These are phyloP conservation scores for Spinacia oleracea DNA, from an alignment of 179 eudicot genomes.

Conservation along the genomic window DNA sequence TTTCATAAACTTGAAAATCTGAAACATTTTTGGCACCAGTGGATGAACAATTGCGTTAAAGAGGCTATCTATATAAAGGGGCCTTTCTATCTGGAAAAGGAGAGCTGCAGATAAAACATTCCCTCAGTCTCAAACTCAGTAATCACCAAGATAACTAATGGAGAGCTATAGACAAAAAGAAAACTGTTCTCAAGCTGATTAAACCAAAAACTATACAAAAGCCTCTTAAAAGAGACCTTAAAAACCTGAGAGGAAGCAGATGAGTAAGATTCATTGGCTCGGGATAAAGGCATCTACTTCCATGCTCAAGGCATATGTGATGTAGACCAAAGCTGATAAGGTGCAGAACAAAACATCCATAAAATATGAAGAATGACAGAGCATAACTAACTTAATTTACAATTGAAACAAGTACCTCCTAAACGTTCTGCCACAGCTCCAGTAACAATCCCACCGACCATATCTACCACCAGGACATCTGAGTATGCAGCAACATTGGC, in stretches of 20 bases:
- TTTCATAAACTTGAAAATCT: background rate
- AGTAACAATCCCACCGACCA: constrained; percentile 86
- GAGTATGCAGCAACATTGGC: constrained; percentile 79
- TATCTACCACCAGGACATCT: constrained; percentile 84
- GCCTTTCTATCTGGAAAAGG: background rate
- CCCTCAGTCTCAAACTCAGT: background rate
- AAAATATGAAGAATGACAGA: background rate
- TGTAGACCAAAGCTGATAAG: background rate
- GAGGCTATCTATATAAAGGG: background rate
- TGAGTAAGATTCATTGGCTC: background rate
- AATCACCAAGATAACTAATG: background rate
- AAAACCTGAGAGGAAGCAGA: background rate
- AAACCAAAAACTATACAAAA: background rate
- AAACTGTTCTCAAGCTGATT: background rate
- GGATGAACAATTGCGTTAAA: background rate
- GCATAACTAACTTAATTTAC: background rate
- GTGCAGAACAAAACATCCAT: background rate
- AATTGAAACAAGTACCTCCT: constrained; percentile 63
- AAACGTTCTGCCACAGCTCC: constrained; percentile 94
- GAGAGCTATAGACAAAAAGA: background rate
- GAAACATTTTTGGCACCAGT: background rate
- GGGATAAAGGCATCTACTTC: background rate
- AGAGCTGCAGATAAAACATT: background rate
- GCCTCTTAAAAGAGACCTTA: background rate
- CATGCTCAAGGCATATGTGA: constrained; percentile 11